Evolutionary conservation across 495 filamentous ascomycete species (phyloP), one percentile per base, ranked within the genome.

Genomic region (Aspergillus sclerotiicarbonarius): DNA sequence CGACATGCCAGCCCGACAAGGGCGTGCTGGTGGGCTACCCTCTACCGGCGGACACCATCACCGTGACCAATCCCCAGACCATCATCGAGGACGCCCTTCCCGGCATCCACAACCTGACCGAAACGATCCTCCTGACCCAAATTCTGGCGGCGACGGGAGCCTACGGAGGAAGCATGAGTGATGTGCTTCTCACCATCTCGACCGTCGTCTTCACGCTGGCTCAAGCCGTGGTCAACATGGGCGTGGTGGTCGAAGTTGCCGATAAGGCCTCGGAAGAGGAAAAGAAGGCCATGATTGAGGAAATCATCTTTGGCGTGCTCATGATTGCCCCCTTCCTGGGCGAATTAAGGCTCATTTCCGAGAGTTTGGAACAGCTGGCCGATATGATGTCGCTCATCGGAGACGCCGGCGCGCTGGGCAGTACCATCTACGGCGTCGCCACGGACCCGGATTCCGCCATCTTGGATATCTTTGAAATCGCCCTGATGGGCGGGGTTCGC

Each of bases 301-400:
- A 46, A 20, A 46, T 46, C 44, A 46, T 46, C 44, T 46, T 46
- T 46, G 44, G 44, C 18, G 8, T 46, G 8, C 44, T 46, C 5
- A 46, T 46, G 44, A 10, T 46, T 18, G 44, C 20, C 44, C 44
- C 44, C 44, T 46, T 46, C 18, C 16, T 46, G 3, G 44, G n/a
- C 4, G 44, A 46, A 20, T 4, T 46, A 13, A 16, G 44, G 18
- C 44, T 46, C 44, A 46, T 46, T 10, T 46, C 44, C 10, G 44
- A 46, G 15, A 20, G 44, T 8, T 21, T 46, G 44, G 44, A 46
- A 20, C 44, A 46, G 18, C 44, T 46, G 44, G 44, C 44, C 44
- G 44, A 46, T 19, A 46, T 46, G 44, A 46, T 46, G 44, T 46
- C 44, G 44, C 44, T 46, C n/a, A 21, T 46, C 16, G 44, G 44